Percentiles rank a stretch among this genome's conserved stretches.
These are phyloP conservation scores for Gentiana macrophylla DNA, from an alignment of 257 asterid genomes.

Conservation along the genomic window DNA sequence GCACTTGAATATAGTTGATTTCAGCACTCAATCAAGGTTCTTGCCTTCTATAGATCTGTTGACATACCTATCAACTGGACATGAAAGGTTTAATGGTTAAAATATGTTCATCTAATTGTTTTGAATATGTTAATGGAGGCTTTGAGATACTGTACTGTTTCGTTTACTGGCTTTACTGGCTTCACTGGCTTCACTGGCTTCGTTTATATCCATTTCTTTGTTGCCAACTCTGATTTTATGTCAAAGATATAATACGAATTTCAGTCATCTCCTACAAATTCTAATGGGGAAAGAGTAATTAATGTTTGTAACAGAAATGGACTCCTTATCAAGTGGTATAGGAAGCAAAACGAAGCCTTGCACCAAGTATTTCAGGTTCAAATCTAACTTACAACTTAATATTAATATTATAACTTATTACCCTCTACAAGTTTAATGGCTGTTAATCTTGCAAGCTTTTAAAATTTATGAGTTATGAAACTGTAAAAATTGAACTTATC, in stretches of 20 bases:
- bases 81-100: too few relatives aligned
- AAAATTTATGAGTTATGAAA: slow-evolving; percentile 1
- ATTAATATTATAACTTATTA: slow-evolving; percentile 10
- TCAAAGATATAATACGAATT: slow-evolving; percentile 16
- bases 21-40: too few relatives aligned
- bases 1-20: too few relatives aligned
- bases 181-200: neutral
- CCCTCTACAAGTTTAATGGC: neutral
- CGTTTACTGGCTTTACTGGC: neutral
- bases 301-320: slow-evolving; percentile 91
- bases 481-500: neutral
- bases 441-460: slow-evolving; percentile 1
- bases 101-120: too few relatives aligned
- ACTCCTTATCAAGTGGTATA: slow-evolving; percentile 85
- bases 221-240: slow-evolving; percentile 2
- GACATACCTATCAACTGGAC: too few relatives aligned
- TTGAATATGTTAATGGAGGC: neutral
- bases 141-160: neutral
- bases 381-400: slow-evolving; percentile 50
- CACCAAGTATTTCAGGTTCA: slow-evolving; percentile 99
- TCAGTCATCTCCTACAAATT: slow-evolving; percentile 20
- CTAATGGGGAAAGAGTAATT: slow-evolving; percentile 64
- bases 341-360: slow-evolving; percentile 99
- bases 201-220: slow-evolving; percentile 6
- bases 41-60: too few relatives aligned